Conservation (phyloP, 768 basidiomycete species). For the Hebeloma cylindrosporum region DNA sequence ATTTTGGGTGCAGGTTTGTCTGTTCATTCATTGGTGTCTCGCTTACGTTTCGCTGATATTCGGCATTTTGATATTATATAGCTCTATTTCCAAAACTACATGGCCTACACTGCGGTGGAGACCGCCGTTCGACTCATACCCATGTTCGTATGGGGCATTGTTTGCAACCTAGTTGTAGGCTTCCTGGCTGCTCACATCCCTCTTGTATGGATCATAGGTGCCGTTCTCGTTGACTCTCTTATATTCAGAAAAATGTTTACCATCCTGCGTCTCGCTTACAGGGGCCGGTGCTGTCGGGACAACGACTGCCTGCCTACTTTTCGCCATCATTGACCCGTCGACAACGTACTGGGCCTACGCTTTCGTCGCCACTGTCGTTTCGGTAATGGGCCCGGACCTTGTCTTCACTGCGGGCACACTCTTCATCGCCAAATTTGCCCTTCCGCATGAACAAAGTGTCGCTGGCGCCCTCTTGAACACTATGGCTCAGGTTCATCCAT, state of each 20-base stretch:
- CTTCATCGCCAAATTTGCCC: slow-evolving; percentile 67
- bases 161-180: slow-evolving; percentile 67
- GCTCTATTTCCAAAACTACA: slow-evolving; percentile 74
- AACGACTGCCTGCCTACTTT: slow-evolving; percentile 55
- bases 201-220: slow-evolving; percentile 59
- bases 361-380: slow-evolving; percentile 64
- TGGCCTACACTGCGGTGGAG: slow-evolving; percentile 49
- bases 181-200: slow-evolving; percentile 55
- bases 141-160: slow-evolving; percentile 63
- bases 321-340: slow-evolving; percentile 61
- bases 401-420: slow-evolving; percentile 72
- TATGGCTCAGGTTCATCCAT: slow-evolving; percentile 62
- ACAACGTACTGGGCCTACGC: slow-evolving; percentile 73
- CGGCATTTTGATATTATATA: slow-evolving; percentile 22
- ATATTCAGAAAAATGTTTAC: not conserved
- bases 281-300: slow-evolving; percentile 58
- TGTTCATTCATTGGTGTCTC: not conserved
- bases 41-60: not conserved
- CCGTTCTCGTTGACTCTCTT: slow-evolving; percentile 21
- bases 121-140: slow-evolving; percentile 70
- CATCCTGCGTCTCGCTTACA: not conserved
- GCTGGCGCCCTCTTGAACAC: slow-evolving; percentile 79
- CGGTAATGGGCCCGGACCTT: slow-evolving; percentile 78
- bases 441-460: slow-evolving; percentile 72
- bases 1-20: slow-evolving; percentile 34